Evolutionary conservation across 768 basidiomycete genomes (phyloP).

Genomic region (Clavulina sp.): DNA sequence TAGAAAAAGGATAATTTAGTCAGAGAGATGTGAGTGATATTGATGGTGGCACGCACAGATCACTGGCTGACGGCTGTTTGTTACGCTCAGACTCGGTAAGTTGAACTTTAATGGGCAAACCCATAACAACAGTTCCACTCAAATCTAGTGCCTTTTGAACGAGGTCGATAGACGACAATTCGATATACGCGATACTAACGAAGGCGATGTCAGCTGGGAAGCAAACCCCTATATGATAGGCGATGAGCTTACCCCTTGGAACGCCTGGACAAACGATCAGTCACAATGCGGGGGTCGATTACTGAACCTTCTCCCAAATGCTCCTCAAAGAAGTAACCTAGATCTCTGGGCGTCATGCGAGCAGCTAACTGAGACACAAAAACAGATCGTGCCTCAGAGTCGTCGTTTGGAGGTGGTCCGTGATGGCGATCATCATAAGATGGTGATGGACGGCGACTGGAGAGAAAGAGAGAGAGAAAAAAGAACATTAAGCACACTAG

Average conservation of each 20-base stretch:
- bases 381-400: constrained; percentile 94
- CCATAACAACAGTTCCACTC: constrained; percentile 94
- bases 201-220: constrained; percentile 5
- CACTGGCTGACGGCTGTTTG: constrained; percentile 54
- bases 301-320: constrained; percentile 87
- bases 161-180: constrained; percentile 77
- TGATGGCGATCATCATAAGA: constrained; percentile 45
- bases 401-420: constrained; percentile 59
- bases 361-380: constrained; percentile 98
- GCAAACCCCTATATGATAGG: not conserved
- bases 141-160: constrained; percentile 83
- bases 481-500: constrained; percentile 5
- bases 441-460: constrained; percentile 46
- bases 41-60: constrained; percentile 38
- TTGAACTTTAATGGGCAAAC: constrained; percentile 91
- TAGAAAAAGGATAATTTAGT: constrained; percentile 30
- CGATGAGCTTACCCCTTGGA: constrained; percentile 73
- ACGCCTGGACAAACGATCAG: constrained; percentile 81
- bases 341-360: constrained; percentile 86
- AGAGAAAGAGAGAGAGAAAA: constrained; percentile 4
- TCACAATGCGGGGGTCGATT: constrained; percentile 91
- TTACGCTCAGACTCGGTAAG: constrained; percentile 95
- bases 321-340: constrained; percentile 98
- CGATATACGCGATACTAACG: constrained; percentile 88
- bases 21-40: constrained; percentile 1